Conservation (phyloP, 371 early-diverging fungal genomes). For the Chytridium lagenaria region DNA sequence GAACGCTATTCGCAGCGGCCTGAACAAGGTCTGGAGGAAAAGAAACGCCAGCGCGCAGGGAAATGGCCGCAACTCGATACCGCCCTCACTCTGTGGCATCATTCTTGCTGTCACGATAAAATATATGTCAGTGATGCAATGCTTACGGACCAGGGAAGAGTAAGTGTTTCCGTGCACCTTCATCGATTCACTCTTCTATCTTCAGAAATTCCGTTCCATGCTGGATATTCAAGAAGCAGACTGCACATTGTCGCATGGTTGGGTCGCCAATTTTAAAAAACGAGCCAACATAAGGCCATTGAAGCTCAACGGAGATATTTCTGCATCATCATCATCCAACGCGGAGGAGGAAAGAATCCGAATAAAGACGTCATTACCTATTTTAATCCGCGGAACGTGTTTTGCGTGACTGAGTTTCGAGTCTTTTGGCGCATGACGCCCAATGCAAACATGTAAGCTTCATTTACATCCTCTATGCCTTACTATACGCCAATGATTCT, state of each 20-base stretch:
- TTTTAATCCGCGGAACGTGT: background rate
- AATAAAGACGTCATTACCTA: background rate
- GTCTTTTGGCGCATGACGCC: conserved; percentile 4
- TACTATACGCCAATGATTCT: background rate
- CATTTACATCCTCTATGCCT: too few relatives aligned
- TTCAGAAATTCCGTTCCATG: background rate
- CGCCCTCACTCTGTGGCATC: background rate
- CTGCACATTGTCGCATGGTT: background rate
- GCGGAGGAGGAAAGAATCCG: background rate
- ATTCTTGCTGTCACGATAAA: background rate
- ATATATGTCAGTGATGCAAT: background rate
- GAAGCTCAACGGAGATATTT: background rate
- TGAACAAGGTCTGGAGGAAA: background rate
- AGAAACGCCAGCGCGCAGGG: conserved; percentile 11
- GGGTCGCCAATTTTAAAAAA: conserved; percentile 1
- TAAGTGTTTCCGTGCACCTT: too few relatives aligned
- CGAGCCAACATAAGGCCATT: background rate
- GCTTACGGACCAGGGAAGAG: background rate
- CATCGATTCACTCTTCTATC: too few relatives aligned
- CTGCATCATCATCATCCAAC: background rate
- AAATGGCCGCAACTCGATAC: conserved; percentile 3
- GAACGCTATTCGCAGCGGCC: background rate
- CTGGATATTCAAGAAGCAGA: background rate
- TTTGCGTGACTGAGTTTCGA: background rate
- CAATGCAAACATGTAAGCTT: background rate